Conservation (phyloP, 106 monocot species). For the Dendrobium nobile region DNA sequence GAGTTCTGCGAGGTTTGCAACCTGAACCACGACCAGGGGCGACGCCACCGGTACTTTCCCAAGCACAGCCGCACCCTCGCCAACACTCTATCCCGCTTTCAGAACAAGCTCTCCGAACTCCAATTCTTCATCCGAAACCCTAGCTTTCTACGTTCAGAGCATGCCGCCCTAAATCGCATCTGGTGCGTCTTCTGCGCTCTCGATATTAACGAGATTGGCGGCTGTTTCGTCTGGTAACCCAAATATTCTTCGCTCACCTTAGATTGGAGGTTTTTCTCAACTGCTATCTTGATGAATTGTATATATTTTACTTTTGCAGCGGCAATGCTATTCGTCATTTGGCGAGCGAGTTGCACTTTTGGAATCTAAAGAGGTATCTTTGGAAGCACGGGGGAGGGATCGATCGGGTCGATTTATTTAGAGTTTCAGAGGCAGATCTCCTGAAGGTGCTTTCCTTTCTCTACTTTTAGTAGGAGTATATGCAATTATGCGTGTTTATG, state of each 20-base stretch:
- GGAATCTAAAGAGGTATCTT: conserved; percentile 63
- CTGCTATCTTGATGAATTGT: background rate
- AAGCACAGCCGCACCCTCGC: conserved; percentile 46
- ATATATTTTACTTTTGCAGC: conserved; percentile 23
- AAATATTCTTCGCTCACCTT: background rate
- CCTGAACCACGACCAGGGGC: conserved; percentile 77
- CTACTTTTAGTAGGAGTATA: background rate
- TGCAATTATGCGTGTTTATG: background rate
- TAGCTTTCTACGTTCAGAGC: conserved; percentile 30
- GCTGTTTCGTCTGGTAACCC: conserved; percentile 51
- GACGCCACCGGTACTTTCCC: conserved; percentile 70
- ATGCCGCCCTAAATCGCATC: conserved; percentile 25
- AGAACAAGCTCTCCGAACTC: conserved; percentile 40
- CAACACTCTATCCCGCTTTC: conserved; percentile 57
- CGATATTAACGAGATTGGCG: conserved; percentile 42
- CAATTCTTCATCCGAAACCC: conserved; percentile 44
- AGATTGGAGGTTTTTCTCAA: background rate
- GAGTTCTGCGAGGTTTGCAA: conserved; percentile 86
- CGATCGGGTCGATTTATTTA: conserved; percentile 49
- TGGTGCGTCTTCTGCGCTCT: conserved; percentile 82
- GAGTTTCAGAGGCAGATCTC: conserved; percentile 55
- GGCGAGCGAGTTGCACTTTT: conserved; percentile 57
- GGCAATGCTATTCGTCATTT: conserved; percentile 56
- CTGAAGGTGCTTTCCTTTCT: conserved; percentile 40
- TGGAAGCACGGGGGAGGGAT: conserved; percentile 66